Evolutionary conservation across 2,329 filamentous ascomycete genomes (phyloP), one percentile per base, ranked within the genome.

Genomic region (Epichloe uncinata): DNA sequence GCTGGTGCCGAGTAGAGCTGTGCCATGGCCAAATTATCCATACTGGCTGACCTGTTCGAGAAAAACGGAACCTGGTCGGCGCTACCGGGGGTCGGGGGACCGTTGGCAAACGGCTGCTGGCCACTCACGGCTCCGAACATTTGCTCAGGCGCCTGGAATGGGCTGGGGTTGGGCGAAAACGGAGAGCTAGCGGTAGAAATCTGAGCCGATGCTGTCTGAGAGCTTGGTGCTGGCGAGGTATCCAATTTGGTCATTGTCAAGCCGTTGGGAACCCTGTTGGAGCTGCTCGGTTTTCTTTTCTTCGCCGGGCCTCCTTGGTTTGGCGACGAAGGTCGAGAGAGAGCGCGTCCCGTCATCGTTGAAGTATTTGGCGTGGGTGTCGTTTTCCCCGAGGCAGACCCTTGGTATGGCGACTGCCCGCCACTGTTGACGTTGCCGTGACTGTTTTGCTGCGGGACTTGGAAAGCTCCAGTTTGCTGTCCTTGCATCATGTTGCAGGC

Each of bases 181-280:
- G 78, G 76, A 5, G 77, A 80, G 2, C 72, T 69, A 2, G 71
- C 59, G 50, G 61, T 57, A 53, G 68, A 60, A 58, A 69, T 60
- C 58, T 75, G 60, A 56, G 65, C 52, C 47, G 58, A 60, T 13
- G 59, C 64, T 61, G 55, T 66, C 54, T 64, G 70, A 54, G 61
- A 63, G 55, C 54, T 56, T 50, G 61, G 67, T 53, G 65, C 66
- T 57, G 62, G 73, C 45, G 66, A 70, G 2, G 79, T 82, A 57
- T 93, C 85, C 36, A 93, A 72, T 50, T 81, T 81, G 2, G 89
- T 95, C 89, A 95, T 95, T 7, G 83, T 78, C 57, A 95, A 67
- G 15, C 79, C 82, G 16, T 77, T 81, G 0, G 87, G 85, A 13
- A 94, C 70, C 63, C 87, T 87, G 35, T 79, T 77, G 40, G 74